phyloP scores from a whole-genome alignment of 2,329 filamentous ascomycete species.

The Ophiosphaerella korrae region DNA sequence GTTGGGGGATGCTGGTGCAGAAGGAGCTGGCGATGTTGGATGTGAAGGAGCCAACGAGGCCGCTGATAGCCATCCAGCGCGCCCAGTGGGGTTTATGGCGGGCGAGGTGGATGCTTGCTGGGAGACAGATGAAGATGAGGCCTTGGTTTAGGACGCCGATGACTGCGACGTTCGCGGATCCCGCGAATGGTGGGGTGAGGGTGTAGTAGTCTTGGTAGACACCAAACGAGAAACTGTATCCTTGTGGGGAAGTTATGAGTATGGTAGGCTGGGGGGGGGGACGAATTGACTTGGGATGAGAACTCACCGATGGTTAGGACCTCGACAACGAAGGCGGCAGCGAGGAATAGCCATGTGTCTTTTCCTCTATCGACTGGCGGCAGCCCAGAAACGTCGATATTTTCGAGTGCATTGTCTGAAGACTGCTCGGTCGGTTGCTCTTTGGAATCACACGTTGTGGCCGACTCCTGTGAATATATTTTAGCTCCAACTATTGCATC shows the following conservation, averaged over 20 bases:
- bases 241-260: slow-evolving; percentile 47
- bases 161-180: slow-evolving; percentile 59
- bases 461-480: too few relatives aligned
- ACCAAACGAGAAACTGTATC: slow-evolving; percentile 71
- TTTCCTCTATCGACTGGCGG: slow-evolving; percentile 24
- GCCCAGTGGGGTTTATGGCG: slow-evolving; percentile 39
- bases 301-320: slow-evolving; percentile 44
- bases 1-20: slow-evolving; percentile 31
- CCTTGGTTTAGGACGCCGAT: slow-evolving; percentile 67
- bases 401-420: background rate
- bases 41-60: slow-evolving; percentile 38
- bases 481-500: too few relatives aligned
- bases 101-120: slow-evolving; percentile 44
- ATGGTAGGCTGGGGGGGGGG: background rate
- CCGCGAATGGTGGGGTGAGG: slow-evolving; percentile 62
- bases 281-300: background rate
- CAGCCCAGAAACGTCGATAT: slow-evolving; percentile 2
- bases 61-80: slow-evolving; percentile 35
- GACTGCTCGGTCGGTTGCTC: background rate
- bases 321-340: slow-evolving; percentile 55
- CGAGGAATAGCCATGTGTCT: slow-evolving; percentile 26
- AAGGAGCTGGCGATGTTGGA: slow-evolving; percentile 45
- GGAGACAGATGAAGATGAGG: slow-evolving; percentile 51
- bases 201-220: slow-evolving; percentile 74
- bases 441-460: too few relatives aligned